Evolutionary conservation across 2,329 filamentous ascomycete genomes (phyloP).

Genomic region (Colletotrichum spinosum): DNA sequence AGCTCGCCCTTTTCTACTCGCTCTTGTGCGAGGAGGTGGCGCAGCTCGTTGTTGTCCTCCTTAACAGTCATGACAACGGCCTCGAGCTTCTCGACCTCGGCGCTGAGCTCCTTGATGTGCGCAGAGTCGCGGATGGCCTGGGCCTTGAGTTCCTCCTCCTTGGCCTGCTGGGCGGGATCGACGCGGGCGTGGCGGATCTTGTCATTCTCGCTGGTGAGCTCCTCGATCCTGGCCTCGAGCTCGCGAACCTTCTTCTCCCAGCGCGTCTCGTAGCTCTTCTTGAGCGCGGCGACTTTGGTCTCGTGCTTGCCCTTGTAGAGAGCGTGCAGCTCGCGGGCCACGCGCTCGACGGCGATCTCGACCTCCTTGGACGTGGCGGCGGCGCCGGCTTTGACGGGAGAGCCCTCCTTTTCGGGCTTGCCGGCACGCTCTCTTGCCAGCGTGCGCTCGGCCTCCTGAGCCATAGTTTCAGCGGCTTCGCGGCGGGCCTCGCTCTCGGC

Average conservation of each 20-base stretch:
- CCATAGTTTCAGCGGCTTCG: constrained; percentile 80
- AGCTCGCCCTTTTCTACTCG: constrained; percentile 87
- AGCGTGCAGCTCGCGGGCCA: constrained; percentile 91
- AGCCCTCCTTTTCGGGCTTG: constrained; percentile 55
- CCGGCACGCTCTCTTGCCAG: constrained; percentile 79
- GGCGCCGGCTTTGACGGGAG: constrained; percentile 50
- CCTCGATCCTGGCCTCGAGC: constrained; percentile 77
- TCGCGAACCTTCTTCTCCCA: constrained; percentile 91
- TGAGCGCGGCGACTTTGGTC: constrained; percentile 92
- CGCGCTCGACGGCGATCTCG: constrained; percentile 87
- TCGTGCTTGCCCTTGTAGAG: constrained; percentile 98
- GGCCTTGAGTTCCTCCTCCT: constrained; percentile 63
- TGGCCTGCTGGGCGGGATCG: constrained; percentile 57
- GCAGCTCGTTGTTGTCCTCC: constrained; percentile 74
- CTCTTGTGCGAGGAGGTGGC: constrained; percentile 76
- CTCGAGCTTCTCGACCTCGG: constrained; percentile 79
- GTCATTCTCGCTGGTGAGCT: constrained; percentile 80
- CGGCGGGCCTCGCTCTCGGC: constrained; percentile 82
- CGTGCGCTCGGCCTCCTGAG: constrained; percentile 80
- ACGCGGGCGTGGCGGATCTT: constrained; percentile 72
- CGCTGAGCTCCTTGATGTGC: constrained; percentile 76
- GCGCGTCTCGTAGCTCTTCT: constrained; percentile 83
- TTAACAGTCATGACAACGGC: constrained; percentile 78
- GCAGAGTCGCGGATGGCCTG: constrained; percentile 74
- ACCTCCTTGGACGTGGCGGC: constrained; percentile 69